A percentile compares a stretch with the other conserved stretches of the same genome.
These are phyloP conservation scores for Pezicula carpinea DNA, from an alignment of 2,329 filamentous ascomycete species.

Conservation along the genomic window DNA sequence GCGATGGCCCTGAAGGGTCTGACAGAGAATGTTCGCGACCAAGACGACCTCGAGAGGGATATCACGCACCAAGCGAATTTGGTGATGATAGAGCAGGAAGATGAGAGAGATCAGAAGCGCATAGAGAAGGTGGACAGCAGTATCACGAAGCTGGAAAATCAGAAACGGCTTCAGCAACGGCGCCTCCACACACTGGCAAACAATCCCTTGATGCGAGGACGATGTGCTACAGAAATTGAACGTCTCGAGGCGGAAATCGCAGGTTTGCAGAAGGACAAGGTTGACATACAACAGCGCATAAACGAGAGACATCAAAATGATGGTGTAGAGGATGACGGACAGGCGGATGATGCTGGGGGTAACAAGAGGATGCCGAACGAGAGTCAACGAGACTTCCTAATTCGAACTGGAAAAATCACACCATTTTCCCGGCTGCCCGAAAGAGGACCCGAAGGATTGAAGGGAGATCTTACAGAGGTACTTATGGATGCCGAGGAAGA, in stretches of 20 bases:
- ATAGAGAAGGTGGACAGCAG: conserved; percentile 53
- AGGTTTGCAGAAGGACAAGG: conserved; percentile 65
- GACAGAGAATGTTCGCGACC: conserved; percentile 70
- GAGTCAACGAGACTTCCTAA: conserved; percentile 81
- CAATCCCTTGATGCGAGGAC: conserved; percentile 41
- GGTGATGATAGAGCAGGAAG: conserved; percentile 56
- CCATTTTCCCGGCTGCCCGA: conserved; percentile 74
- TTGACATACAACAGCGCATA: conserved; percentile 78
- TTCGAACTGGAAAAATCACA: conserved; percentile 95
- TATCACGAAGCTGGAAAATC: conserved; percentile 56
- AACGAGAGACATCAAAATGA: conserved; percentile 61
- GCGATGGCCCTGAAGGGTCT: conserved; percentile 47
- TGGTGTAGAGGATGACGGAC: conserved; percentile 37
- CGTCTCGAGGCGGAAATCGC: conserved; percentile 22
- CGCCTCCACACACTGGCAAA: conserved; percentile 50
- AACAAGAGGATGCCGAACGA: conserved; percentile 70
- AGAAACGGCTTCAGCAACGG: conserved; percentile 56
- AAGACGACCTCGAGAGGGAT: conserved; percentile 86
- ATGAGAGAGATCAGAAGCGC: conserved; percentile 57
- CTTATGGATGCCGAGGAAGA: conserved; percentile 78
- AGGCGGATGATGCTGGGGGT: conserved; percentile 39
- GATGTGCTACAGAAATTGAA: conserved; percentile 34
- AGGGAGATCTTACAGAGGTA: conserved; percentile 69
- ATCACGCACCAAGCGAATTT: conserved; percentile 63
- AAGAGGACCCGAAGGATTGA: conserved; percentile 49